A percentile compares a stretch with the other conserved stretches of the same genome.
Conservation (phyloP, 148 eudicot species). For the Cornus suecica region DNA sequence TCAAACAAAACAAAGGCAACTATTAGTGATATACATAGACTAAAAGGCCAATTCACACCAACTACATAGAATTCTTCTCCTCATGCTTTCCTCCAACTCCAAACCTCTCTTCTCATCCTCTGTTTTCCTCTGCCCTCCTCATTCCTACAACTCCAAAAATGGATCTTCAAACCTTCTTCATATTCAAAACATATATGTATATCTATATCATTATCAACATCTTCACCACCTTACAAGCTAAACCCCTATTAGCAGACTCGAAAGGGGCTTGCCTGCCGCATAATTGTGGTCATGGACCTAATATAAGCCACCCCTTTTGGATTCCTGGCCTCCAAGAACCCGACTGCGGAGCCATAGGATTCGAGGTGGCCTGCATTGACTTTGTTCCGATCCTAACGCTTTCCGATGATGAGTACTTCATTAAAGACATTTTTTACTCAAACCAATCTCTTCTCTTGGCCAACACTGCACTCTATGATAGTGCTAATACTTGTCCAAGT, state of each 20-base stretch:
- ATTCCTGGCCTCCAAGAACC: conserved; percentile 28
- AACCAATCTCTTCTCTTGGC: conserved; percentile 33
- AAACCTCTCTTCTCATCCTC: background rate
- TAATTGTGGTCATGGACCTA: conserved; percentile 39
- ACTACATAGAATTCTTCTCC: background rate
- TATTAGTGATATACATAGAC: background rate
- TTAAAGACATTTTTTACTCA: conserved; percentile 29
- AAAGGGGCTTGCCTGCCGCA: conserved; percentile 28
- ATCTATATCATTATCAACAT: conserved; percentile 8
- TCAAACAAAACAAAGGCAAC: background rate
- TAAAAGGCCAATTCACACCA: background rate
- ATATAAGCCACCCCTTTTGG: conserved; percentile 49
- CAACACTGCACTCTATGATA: conserved; percentile 24
- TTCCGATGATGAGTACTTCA: conserved; percentile 32
- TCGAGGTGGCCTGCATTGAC: conserved; percentile 27
- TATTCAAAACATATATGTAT: background rate
- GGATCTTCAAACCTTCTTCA: background rate
- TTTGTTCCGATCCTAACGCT: conserved; percentile 24
- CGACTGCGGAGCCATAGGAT: conserved; percentile 34
- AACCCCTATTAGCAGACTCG: conserved; percentile 6
- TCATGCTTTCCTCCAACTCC: background rate
- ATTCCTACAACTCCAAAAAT: background rate
- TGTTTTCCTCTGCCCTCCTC: background rate
- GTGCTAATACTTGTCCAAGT: conserved; percentile 26
- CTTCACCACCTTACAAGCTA: background rate